Evolutionary conservation across 371 early-diverging fungal genomes (phyloP).

Genomic region (Capniomyces stellatus): DNA sequence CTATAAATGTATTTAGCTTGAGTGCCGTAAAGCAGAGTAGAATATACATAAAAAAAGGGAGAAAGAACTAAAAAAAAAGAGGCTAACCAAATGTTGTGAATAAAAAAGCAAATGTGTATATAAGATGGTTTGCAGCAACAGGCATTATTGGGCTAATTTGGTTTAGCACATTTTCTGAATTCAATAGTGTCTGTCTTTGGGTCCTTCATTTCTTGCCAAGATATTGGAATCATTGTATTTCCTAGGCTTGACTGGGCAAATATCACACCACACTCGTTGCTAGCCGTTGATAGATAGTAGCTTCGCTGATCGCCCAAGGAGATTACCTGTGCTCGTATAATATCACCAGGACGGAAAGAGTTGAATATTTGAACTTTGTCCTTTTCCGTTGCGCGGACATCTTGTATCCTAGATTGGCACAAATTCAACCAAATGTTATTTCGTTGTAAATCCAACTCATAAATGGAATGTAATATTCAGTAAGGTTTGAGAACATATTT

Average conservation of each 20-base stretch:
- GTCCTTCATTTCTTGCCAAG: slow-evolving; percentile 96
- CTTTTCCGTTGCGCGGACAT: slow-evolving; percentile 83
- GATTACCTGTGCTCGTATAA: slow-evolving; percentile 59
- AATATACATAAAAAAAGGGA: too few relatives aligned
- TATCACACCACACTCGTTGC: slow-evolving; percentile 86
- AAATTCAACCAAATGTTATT: slow-evolving; percentile 6
- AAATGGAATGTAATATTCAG: too few relatives aligned
- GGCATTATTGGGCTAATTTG: slow-evolving; percentile 24
- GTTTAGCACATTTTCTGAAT: slow-evolving; percentile 86
- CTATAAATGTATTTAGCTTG: too few relatives aligned
- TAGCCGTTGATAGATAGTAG: slow-evolving; percentile 78
- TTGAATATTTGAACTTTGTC: slow-evolving; percentile 82
- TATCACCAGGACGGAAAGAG: slow-evolving; percentile 89
- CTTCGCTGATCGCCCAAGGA: slow-evolving; percentile 85
- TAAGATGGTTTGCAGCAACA: too few relatives aligned
- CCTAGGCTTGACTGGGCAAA: slow-evolving; percentile 75
- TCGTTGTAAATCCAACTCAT: too few relatives aligned
- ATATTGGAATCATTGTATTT: slow-evolving; percentile 81
- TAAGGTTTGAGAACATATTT: too few relatives aligned
- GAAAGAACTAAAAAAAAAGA: too few relatives aligned
- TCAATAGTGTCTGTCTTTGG: slow-evolving; percentile 74
- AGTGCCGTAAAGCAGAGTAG: too few relatives aligned
- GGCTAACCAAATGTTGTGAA: neutral
- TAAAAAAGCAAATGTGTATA: too few relatives aligned
- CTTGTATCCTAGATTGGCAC: slow-evolving; percentile 37